These are phyloP conservation scores for Phytophthora rubi DNA, from an alignment of 352 stramenopile genomes.

Conservation along the genomic window DNA sequence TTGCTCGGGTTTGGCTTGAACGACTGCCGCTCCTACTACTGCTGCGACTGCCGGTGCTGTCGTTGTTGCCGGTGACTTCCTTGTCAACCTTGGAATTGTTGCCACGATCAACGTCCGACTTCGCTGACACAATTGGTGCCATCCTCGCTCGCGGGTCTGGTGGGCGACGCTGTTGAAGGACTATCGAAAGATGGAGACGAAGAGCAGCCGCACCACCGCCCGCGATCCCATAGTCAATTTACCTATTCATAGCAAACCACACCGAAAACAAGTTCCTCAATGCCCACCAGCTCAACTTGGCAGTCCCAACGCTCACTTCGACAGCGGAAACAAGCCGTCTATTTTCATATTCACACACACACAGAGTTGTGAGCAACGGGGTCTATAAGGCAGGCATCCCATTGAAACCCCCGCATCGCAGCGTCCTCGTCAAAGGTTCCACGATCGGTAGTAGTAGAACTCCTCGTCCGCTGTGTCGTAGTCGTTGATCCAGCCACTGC, in stretches of 20 bases:
- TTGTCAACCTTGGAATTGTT: conserved; percentile 30
- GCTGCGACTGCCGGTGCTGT: conserved; percentile 17
- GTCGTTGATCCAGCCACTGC: conserved; percentile 67
- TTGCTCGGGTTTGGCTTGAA: conserved; percentile 19
- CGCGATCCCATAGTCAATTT: not conserved
- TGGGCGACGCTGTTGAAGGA: not conserved
- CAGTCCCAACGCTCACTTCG: not conserved
- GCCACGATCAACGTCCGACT: conserved; percentile 4
- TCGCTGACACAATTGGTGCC: conserved; percentile 28
- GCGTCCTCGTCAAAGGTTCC: conserved; percentile 49
- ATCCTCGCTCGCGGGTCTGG: not conserved
- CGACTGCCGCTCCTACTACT: conserved; percentile 22
- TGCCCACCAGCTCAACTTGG: not conserved
- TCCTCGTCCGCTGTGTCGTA: conserved; percentile 79
- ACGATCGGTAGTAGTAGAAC: conserved; percentile 79
- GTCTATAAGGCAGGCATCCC: conserved; percentile 6
- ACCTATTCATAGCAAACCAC: conserved; percentile 28
- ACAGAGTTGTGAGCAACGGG: conserved; percentile 4
- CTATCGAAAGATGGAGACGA: conserved; percentile 10
- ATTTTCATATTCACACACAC: conserved; percentile 35
- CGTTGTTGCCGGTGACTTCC: conserved; percentile 10
- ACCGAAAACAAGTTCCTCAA: conserved; percentile 14
- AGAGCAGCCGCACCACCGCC: too few species aligned
- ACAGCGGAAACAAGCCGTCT: conserved; percentile 23
- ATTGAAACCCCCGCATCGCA: conserved; percentile 1